Conservation (phyloP, 2,329 filamentous ascomycete species). For the Xylogone sp. region DNA sequence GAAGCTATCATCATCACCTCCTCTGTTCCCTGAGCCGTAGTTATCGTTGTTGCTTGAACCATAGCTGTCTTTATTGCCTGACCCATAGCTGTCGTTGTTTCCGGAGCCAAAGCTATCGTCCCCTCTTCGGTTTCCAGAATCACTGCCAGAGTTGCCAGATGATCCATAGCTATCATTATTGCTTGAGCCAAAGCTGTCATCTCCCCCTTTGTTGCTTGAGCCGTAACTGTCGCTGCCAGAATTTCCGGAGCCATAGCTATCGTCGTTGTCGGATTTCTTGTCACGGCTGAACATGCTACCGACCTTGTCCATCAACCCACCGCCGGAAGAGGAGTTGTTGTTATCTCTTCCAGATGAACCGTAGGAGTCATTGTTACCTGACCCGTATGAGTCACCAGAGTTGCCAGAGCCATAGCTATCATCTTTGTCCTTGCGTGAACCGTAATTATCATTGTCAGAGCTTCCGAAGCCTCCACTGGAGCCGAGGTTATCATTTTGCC, state of each 20-base stretch:
- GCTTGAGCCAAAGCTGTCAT: constrained; percentile 18
- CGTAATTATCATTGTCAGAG: too few relatives aligned
- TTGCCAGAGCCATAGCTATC: constrained; percentile 8
- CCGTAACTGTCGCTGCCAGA: constrained; percentile 14
- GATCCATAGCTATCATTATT: constrained; percentile 8
- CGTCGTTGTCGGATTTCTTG: constrained; percentile 8
- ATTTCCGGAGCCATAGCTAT: constrained; percentile 17
- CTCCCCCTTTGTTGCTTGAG: constrained; percentile 13
- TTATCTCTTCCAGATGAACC: constrained; percentile 7
- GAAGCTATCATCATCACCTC: constrained; percentile 5
- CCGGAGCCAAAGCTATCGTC: constrained; percentile 16
- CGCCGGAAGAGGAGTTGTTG: constrained; percentile 16
- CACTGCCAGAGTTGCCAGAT: constrained; percentile 13
- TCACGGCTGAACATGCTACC: too few relatives aligned
- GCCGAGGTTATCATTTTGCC: background rate
- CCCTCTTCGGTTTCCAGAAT: constrained; percentile 8
- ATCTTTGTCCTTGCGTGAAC: too few relatives aligned
- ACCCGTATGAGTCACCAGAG: constrained; percentile 24
- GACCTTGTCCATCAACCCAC: too few relatives aligned
- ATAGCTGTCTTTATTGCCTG: constrained; percentile 20
- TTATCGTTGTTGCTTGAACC: constrained; percentile 21
- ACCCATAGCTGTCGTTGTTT: constrained; percentile 23
- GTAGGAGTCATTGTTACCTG: constrained; percentile 10
- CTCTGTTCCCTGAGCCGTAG: constrained; percentile 23
- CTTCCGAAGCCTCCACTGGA: background rate